Base-by-base conservation (phyloP, 2,329 filamentous ascomycete species). In the Diaporthe citri region DNA sequence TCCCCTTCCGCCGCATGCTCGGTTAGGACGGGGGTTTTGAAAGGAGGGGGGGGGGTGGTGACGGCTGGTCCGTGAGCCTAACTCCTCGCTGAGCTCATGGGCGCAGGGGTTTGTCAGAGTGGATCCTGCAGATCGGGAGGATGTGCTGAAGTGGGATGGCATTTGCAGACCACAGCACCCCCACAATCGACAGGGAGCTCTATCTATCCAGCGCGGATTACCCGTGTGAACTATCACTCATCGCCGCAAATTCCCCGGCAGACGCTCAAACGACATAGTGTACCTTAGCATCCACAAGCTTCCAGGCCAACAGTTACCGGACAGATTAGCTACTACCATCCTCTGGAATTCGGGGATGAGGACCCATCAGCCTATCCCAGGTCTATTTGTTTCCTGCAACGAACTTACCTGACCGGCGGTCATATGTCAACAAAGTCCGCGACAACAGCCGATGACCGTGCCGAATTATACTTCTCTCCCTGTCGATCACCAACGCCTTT, bases 131-230 rank as follows among this genome's bases (percentile, higher is more conserved):
- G 70, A 48, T 57, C 55, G 55, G 55, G 41, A 39, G 55, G 55
- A 52, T 67, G 60, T 46, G 48, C 72, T 48, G 46, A 59, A 74
- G 72, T 74, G 72, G 72, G 62, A 69, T 69, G 64, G 48, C 64
- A 55, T 41, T 55, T 55, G 48, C n/a, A 69, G 22, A 55, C 64
- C 64, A 22, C 31, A 52, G 48, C 46, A 39, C 31, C 64, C 64
- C 64, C 64, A 67, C 64, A 52, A 25, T 52, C 13, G 48, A 52
- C 34, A 39, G 13, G 64, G 46, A 52, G 64, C 64, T 67, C 64
- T 67, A 39, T 22, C 31, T 39, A 22, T 5, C 13, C 9, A 48
- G 31, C 15, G 28, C 55, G n/a, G 51, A 52, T n/a, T 28, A 9
- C 15, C 39, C 20, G 12, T 28, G 12, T 25, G 10, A 13, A 10